Evolutionary conservation across 768 basidiomycete species (phyloP), one percentile per base, ranked within the genome.

Genomic region (Grammothele lineata): DNA sequence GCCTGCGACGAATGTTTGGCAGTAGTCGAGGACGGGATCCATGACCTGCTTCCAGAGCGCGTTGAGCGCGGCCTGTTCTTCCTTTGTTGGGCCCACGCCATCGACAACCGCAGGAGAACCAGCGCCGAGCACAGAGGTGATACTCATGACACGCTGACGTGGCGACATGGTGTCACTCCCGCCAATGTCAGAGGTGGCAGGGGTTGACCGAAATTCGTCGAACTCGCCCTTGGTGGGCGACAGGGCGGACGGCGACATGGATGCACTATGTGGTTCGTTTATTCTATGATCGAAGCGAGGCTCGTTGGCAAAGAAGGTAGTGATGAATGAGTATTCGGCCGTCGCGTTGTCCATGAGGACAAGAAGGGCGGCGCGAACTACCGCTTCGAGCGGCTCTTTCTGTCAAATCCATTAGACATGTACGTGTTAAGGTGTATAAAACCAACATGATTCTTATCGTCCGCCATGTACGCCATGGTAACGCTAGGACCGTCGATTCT

Each of bases 271-370:
- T 2, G 42, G 51, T 14, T 30, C 27, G 27, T 30, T 7, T n/a
- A n/a, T n/a, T n/a, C n/a, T n/a, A n/a, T n/a, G n/a, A n/a, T n/a
- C n/a, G 15, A 15, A 32, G 26, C n/a, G 54, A 10, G 56, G 38
- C 65, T 69, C 48, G 62, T 61, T 32, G 51, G 60, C 49, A 69
- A 98, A 98, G 70, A 99, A 98, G 0, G 81, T 70, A 9, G 81
- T 79, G 41, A 96, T 67, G 58, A 98, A 98, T 1, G 83, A 74
- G 66, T 93, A 95, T 67, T 98, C 95, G 23, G 92, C 81, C 1
- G 88, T 88, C 3, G 90, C 85, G 60, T 99, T 98, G 69, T 97
- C 93, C 78, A 95, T 83, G 50, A 98, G 79, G 43, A 96, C 94
- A 42, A 98, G 71, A 39, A 92, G 69, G 21, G 92, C 69, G 0